phyloP scores from a whole-genome alignment of 2,329 filamentous ascomycete species.

The Alternaria brassicicola region DNA sequence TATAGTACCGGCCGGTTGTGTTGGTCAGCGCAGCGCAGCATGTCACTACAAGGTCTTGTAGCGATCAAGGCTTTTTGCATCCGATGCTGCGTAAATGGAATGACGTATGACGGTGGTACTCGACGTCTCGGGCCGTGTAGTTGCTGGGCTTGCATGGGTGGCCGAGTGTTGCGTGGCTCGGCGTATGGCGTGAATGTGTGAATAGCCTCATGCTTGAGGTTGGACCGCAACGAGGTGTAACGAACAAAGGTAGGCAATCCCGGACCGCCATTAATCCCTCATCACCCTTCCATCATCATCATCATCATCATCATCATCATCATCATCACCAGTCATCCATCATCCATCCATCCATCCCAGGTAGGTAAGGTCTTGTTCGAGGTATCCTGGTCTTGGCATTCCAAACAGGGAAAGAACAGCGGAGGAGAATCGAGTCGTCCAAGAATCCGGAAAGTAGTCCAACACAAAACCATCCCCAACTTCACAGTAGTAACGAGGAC shows the following conservation, averaged over 20 bases:
- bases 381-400: slow-evolving; percentile 14
- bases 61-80: background rate
- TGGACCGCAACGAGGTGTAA: background rate
- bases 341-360: slow-evolving; percentile 1
- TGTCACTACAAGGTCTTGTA: slow-evolving; percentile 8
- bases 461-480: background rate
- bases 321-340: background rate
- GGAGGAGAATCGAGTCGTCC: slow-evolving; percentile 11
- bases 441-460: background rate
- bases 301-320: too few species aligned
- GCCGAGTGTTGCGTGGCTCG: slow-evolving; percentile 4
- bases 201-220: slow-evolving; percentile 3
- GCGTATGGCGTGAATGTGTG: slow-evolving; percentile 1
- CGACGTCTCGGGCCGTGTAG: background rate
- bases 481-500: background rate
- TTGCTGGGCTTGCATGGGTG: background rate
- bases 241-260: background rate
- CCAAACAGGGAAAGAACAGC: slow-evolving; percentile 10
- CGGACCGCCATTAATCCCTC: background rate
- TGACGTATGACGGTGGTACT: slow-evolving; percentile 3
- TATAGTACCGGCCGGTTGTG: background rate
- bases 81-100: background rate
- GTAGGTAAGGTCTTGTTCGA: slow-evolving; percentile 2
- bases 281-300: background rate
- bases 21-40: slow-evolving; percentile 18